Evolutionary conservation across 1,284 basidiomycete genomes (phyloP).

Genomic region (Naganishia liquefaciens): DNA sequence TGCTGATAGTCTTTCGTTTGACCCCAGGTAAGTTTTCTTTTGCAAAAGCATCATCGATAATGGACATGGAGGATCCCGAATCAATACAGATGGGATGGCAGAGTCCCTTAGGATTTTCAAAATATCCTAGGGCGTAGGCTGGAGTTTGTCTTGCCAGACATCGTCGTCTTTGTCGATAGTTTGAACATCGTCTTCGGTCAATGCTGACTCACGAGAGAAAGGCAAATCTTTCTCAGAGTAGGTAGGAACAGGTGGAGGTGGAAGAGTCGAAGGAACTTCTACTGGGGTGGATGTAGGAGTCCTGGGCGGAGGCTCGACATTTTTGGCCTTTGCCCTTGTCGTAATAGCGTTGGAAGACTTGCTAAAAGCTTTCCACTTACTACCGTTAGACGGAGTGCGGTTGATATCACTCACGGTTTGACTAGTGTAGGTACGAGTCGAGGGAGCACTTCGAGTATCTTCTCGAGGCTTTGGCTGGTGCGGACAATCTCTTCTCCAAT

Average conservation of each 20-base stretch:
- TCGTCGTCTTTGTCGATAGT: not conserved
- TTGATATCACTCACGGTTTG: constrained; percentile 12
- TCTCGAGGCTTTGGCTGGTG: constrained; percentile 9
- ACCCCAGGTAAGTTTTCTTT: not conserved
- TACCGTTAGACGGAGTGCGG: constrained; percentile 10
- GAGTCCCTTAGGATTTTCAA: not conserved
- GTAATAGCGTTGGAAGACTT: not conserved
- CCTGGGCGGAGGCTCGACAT: not conserved
- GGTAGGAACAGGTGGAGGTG: too few species aligned
- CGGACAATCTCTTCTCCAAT: constrained; percentile 17
- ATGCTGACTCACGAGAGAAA: too few species aligned
- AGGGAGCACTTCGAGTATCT: not conserved
- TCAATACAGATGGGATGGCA: constrained; percentile 14
- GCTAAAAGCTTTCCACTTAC: constrained; percentile 20
- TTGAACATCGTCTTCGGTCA: not conserved
- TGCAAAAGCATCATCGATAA: constrained; percentile 13
- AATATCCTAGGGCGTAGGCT: not conserved
- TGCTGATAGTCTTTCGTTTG: not conserved
- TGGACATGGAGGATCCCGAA: constrained; percentile 6
- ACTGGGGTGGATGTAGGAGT: too few species aligned
- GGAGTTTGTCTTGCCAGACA: constrained; percentile 17
- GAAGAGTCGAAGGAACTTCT: not conserved
- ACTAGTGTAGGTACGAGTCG: not conserved
- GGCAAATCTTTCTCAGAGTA: too few species aligned
- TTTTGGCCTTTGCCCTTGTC: not conserved